A percentile compares a stretch with the other conserved stretches of the same genome.
Evolutionary conservation across 352 stramenopile species (phyloP).

Genomic region (Thalassiosira hispida): DNA sequence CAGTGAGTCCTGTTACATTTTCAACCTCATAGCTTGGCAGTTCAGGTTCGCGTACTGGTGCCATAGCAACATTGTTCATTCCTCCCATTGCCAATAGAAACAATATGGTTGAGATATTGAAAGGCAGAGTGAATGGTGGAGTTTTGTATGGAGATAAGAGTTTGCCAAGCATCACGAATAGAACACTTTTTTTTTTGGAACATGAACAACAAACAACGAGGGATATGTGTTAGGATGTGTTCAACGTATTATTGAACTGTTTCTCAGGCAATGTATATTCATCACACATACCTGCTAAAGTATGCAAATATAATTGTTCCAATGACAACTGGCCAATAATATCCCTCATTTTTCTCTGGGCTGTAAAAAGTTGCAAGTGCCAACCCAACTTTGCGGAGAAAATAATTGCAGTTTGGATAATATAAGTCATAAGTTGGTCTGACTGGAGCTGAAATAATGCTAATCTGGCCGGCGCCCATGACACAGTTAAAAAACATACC

Average conservation of each 20-base stretch:
- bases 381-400: constrained; percentile 42
- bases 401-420: no score
- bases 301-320: constrained; percentile 23
- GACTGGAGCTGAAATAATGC: no score
- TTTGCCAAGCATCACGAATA: constrained; percentile 60
- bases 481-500: no score
- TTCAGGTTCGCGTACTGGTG: constrained; percentile 4
- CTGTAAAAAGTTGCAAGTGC: constrained; percentile 52
- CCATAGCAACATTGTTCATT: constrained; percentile 22
- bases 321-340: constrained; percentile 23
- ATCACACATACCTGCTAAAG: constrained; percentile 25
- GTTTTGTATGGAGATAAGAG: constrained; percentile 53
- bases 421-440: no score
- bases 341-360: constrained; percentile 17
- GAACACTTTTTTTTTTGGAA: constrained; percentile 11
- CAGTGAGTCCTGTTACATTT: constrained; percentile 15
- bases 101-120: constrained; percentile 44
- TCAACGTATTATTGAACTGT: no score
- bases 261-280: background rate
- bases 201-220: constrained; percentile 18
- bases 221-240: no score
- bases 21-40: constrained; percentile 17
- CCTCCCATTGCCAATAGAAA: constrained; percentile 40
- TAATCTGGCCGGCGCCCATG: no score
- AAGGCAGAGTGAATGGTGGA: constrained; percentile 57